Conservation (phyloP, 352 stramenopile genomes). For the Phytophthora agathidicida region DNA sequence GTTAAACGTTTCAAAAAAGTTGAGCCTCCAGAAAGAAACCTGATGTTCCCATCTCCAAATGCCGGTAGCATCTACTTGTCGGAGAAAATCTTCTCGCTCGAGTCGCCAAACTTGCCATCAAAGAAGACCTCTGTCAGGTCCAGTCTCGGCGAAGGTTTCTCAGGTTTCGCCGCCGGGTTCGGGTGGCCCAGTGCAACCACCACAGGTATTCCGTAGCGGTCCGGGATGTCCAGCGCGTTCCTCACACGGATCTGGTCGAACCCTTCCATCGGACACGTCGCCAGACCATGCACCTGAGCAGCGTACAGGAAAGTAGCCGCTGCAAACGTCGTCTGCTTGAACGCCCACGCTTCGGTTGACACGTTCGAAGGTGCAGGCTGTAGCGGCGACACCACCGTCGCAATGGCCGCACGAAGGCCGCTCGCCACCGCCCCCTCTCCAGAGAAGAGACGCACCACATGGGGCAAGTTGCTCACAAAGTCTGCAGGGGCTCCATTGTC, state of each 20-base stretch:
- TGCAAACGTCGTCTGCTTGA: constrained; percentile 83
- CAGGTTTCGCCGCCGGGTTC: constrained; percentile 21
- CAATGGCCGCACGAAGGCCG: constrained; percentile 59
- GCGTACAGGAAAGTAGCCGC: constrained; percentile 76
- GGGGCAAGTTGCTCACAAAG: constrained; percentile 61
- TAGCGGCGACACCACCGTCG: constrained; percentile 69
- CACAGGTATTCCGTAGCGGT: constrained; percentile 79
- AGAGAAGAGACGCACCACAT: constrained; percentile 72
- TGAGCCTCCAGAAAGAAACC: too few relatives aligned
- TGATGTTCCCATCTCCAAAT: not conserved
- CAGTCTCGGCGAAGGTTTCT: constrained; percentile 52
- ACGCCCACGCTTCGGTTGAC: constrained; percentile 77
- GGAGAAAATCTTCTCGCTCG: constrained; percentile 62
- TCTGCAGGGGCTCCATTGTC: constrained; percentile 54
- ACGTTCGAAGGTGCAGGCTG: constrained; percentile 63
- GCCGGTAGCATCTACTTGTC: constrained; percentile 18
- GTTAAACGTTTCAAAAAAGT: not conserved
- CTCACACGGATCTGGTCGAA: constrained; percentile 73
- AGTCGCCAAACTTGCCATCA: constrained; percentile 82
- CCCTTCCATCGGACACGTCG: constrained; percentile 82
- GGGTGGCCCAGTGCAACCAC: constrained; percentile 76
- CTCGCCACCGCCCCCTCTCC: constrained; percentile 69
- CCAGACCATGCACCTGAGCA: constrained; percentile 67
- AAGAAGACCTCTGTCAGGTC: constrained; percentile 81
- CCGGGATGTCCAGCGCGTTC: constrained; percentile 73